These are phyloP conservation scores for Mucor plumbeus DNA, from an alignment of 371 early-diverging fungal species.

Conservation along the genomic window DNA sequence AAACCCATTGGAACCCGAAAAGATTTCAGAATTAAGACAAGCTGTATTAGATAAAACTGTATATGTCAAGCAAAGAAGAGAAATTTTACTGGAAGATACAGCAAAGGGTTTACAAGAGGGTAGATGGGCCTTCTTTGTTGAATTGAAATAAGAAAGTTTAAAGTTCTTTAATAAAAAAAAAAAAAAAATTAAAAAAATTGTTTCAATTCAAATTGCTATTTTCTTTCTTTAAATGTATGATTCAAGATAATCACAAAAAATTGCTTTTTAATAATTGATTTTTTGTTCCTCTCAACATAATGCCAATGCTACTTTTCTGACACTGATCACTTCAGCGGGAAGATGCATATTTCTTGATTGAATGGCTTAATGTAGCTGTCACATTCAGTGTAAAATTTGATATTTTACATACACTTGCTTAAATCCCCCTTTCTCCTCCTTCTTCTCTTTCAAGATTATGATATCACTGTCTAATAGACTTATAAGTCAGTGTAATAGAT, in stretches of 20 bases:
- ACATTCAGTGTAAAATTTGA: not conserved
- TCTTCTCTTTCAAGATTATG: conserved; percentile 2
- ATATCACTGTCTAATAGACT: conserved; percentile 6
- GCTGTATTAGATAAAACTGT: conserved; percentile 84
- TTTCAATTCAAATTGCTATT: no score
- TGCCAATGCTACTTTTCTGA: no score
- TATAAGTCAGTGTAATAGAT: conserved; percentile 1
- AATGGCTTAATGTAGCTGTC: conserved; percentile 8
- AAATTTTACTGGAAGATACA: conserved; percentile 84
- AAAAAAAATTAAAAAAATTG: conserved; percentile 1
- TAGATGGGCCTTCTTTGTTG: conserved; percentile 70
- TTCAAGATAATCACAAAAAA: not conserved
- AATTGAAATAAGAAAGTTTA: conserved; percentile 27
- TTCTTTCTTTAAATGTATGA: not conserved
- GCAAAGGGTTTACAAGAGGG: conserved; percentile 77
- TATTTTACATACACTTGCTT: not conserved
- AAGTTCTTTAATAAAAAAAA: not conserved
- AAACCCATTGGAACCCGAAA: conserved; percentile 76
- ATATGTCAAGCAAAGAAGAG: conserved; percentile 78
- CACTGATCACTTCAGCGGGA: no score
- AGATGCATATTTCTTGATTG: no score
- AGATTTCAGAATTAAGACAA: conserved; percentile 80
- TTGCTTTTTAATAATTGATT: no score
- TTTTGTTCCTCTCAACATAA: no score
- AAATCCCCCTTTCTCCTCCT: not conserved